These are phyloP conservation scores for Hygrocybe coccinea DNA, from an alignment of 768 basidiomycete genomes.

Conservation along the genomic window DNA sequence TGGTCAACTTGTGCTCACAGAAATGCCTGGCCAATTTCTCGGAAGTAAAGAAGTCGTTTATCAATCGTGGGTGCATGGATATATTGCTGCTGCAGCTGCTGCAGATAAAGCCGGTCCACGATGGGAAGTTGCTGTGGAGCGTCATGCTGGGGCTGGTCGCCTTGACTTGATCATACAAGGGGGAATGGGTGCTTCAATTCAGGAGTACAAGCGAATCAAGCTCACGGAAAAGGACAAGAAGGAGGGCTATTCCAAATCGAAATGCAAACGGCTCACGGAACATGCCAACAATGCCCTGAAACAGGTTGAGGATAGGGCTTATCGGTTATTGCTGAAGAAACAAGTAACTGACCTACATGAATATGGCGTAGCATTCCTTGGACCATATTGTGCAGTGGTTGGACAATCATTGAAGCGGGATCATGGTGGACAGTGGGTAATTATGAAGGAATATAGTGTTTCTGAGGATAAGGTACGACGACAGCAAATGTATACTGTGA, in stretches of 20 bases:
- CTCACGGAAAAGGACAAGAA: background rate
- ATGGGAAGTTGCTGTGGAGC: background rate
- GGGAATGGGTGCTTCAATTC: background rate
- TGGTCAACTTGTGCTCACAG: background rate
- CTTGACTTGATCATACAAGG: background rate
- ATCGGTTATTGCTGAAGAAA: background rate
- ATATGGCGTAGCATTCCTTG: slow-evolving; percentile 1
- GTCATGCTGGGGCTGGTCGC: background rate
- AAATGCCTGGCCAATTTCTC: background rate
- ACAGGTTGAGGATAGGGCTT: background rate
- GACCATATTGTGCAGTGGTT: slow-evolving; percentile 1
- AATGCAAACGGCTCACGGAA: background rate
- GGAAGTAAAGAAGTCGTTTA: background rate
- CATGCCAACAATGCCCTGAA: background rate
- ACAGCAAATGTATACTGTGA: background rate
- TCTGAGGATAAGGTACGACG: background rate
- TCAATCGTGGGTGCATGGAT: background rate
- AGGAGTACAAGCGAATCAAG: background rate
- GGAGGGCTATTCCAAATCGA: background rate
- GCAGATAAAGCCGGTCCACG: background rate
- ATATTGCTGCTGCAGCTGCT: background rate
- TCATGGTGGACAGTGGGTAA: background rate
- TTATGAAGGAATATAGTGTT: background rate
- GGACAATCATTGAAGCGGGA: background rate
- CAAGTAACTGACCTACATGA: background rate